phyloP scores from a whole-genome alignment of 805 yeast genomes.

The Lachancea lanzarotensis region DNA sequence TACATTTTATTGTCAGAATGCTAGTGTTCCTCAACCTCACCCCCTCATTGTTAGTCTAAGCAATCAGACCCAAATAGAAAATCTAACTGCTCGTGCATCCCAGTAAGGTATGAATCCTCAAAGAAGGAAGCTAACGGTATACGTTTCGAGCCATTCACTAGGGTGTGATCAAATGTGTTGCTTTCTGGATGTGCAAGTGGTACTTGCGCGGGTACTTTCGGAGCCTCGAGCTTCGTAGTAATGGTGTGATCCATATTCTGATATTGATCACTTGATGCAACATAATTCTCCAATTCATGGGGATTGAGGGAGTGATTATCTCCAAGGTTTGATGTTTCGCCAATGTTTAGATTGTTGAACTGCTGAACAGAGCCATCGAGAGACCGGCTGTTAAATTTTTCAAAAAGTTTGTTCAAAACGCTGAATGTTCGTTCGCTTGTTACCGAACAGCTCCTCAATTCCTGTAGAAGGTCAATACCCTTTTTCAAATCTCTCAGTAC shows the following conservation, averaged over 20 bases:
- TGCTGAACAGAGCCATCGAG: slow-evolving; percentile 32
- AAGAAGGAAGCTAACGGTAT: background rate
- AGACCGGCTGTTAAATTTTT: slow-evolving; percentile 65
- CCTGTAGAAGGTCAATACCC: slow-evolving; percentile 60
- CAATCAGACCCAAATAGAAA: background rate
- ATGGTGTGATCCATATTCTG: background rate
- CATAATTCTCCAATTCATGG: background rate
- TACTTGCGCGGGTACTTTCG: background rate
- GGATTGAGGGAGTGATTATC: background rate
- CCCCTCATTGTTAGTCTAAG: background rate
- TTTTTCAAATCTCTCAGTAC: slow-evolving; percentile 61
- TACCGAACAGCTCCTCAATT: slow-evolving; percentile 59
- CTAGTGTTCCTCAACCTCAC: no score
- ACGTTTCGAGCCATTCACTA: background rate
- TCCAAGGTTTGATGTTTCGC: background rate
- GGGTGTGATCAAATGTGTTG: background rate
- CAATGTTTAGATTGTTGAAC: background rate
- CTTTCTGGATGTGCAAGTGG: background rate
- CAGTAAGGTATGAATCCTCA: slow-evolving; percentile 4
- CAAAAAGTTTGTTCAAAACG: slow-evolving; percentile 67
- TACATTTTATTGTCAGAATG: no score
- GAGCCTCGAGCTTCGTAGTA: background rate
- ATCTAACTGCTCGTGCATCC: slow-evolving; percentile 10
- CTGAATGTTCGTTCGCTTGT: slow-evolving; percentile 73
- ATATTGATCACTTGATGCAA: background rate